These are phyloP conservation scores for Picochlorum sp. DNA, from an alignment of 139 green algal genomes.

Conservation along the genomic window DNA sequence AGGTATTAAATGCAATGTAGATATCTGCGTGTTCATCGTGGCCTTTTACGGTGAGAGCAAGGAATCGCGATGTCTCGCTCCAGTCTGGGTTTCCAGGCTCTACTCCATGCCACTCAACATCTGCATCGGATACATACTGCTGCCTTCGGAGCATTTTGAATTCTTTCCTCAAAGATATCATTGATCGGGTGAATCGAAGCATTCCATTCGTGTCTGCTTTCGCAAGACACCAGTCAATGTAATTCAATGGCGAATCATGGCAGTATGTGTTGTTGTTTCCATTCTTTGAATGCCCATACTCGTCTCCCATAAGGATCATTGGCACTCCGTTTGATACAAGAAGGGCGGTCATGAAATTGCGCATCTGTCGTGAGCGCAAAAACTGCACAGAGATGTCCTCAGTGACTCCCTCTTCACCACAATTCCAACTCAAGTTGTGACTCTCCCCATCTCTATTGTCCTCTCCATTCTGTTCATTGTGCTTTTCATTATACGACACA, in stretches of 20 bases:
- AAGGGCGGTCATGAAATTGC: conserved; percentile 82
- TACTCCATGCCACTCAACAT: conserved; percentile 85
- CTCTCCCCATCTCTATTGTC: conserved; percentile 83
- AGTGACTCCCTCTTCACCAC: conserved; percentile 78
- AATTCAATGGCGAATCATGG: conserved; percentile 88
- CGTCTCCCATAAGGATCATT: conserved; percentile 95
- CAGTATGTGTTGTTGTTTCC: conserved; percentile 99
- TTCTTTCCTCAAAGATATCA: conserved; percentile 51
- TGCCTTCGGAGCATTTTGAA: conserved; percentile 51
- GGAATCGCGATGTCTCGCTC: conserved; percentile 73
- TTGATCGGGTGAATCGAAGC: conserved; percentile 56
- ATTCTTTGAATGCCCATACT: conserved; percentile 86
- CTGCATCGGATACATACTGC: conserved; percentile 42
- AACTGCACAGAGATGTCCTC: conserved; percentile 30
- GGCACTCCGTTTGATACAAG: conserved; percentile 84
- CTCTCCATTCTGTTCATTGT: conserved; percentile 90
- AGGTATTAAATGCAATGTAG: conserved; percentile 60
- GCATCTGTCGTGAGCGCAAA: conserved; percentile 66
- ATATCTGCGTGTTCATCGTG: conserved; percentile 35
- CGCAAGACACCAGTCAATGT: conserved; percentile 69
- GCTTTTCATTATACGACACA: conserved; percentile 93
- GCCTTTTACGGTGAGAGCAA: conserved; percentile 63
- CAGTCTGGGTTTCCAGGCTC: conserved; percentile 69
- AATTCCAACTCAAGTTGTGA: conserved; percentile 98
- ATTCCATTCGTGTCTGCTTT: conserved; percentile 52